phyloP scores from a whole-genome alignment of 2,329 filamentous ascomycete species.

The Ceratocystiopsis sp. region DNA sequence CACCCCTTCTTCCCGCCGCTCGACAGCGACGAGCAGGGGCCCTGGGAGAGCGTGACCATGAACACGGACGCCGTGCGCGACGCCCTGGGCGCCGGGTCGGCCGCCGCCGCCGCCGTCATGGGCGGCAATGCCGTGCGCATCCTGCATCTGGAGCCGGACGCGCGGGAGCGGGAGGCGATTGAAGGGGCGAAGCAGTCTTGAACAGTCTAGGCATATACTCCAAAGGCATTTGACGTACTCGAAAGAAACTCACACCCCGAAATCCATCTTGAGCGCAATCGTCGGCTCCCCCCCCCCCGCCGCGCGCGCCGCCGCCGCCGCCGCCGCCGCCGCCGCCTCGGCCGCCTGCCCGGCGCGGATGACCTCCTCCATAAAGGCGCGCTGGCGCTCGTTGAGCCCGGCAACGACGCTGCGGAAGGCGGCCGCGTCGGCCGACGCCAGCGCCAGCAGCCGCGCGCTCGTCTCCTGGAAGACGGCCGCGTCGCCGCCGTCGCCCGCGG shows the following conservation, averaged over 20 bases:
- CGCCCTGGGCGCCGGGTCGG: constrained; percentile 8
- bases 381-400: constrained; percentile 52
- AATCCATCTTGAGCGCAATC: constrained; percentile 92
- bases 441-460: constrained; percentile 58
- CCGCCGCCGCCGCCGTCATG: constrained; percentile 7
- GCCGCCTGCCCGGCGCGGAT: constrained; percentile 44
- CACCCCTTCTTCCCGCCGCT: constrained; percentile 76
- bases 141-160: constrained; percentile 6
- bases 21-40: constrained; percentile 33
- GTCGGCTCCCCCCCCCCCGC: constrained; percentile 60
- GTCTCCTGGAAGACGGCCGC: constrained; percentile 49
- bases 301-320: constrained; percentile 20
- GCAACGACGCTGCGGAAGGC: constrained; percentile 61
- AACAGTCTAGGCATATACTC: too few species aligned
- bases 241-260: constrained; percentile 30
- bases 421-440: constrained; percentile 57
- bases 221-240: too few species aligned
- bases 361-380: constrained; percentile 64
- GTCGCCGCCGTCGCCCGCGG: constrained; percentile 22
- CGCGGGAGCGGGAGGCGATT: neutral
- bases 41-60: constrained; percentile 51
- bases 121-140: constrained; percentile 10
- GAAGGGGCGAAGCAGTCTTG: too few species aligned
- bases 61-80: constrained; percentile 29
- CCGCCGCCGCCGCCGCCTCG: constrained; percentile 11